A percentile compares a stretch with the other conserved stretches of the same genome.
These are phyloP conservation scores for Suillus spraguei DNA, from an alignment of 768 basidiomycete genomes.

Conservation along the genomic window DNA sequence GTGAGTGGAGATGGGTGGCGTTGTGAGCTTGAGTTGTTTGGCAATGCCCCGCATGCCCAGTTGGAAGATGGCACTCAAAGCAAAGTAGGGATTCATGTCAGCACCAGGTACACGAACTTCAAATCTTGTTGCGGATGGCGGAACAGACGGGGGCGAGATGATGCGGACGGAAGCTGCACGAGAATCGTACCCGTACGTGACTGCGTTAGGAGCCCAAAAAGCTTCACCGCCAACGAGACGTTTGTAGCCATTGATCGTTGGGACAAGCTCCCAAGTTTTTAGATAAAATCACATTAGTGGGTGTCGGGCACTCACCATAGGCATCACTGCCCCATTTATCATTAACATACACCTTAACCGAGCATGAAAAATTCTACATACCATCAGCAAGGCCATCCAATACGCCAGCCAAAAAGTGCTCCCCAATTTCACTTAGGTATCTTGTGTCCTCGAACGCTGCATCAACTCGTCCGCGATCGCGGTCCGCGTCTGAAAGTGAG, in stretches of 20 bases:
- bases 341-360: slow-evolving; percentile 1
- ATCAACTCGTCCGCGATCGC: slow-evolving; percentile 61
- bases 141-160: slow-evolving; percentile 88
- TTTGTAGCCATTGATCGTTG: slow-evolving; percentile 97
- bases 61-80: slow-evolving; percentile 84
- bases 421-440: slow-evolving; percentile 79
- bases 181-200: slow-evolving; percentile 96
- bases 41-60: slow-evolving; percentile 88
- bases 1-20: slow-evolving; percentile 61
- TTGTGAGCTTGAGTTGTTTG: slow-evolving; percentile 66
- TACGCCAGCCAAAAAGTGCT: slow-evolving; percentile 94
- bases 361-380: slow-evolving; percentile 35
- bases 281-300: not conserved
- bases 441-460: slow-evolving; percentile 83
- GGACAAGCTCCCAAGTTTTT: slow-evolving; percentile 59
- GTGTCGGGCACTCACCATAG: slow-evolving; percentile 56
- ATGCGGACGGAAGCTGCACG: slow-evolving; percentile 91
- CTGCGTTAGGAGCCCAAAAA: slow-evolving; percentile 92
- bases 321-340: slow-evolving; percentile 59
- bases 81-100: slow-evolving; percentile 94
- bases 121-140: slow-evolving; percentile 80
- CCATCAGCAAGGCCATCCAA: slow-evolving; percentile 89
- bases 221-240: slow-evolving; percentile 92
- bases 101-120: slow-evolving; percentile 96
- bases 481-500: slow-evolving; percentile 63